Evolutionary conservation across 2,329 filamentous ascomycete species (phyloP), one percentile per base, ranked within the genome.

Genomic region (Calonectria hongkongensis): DNA sequence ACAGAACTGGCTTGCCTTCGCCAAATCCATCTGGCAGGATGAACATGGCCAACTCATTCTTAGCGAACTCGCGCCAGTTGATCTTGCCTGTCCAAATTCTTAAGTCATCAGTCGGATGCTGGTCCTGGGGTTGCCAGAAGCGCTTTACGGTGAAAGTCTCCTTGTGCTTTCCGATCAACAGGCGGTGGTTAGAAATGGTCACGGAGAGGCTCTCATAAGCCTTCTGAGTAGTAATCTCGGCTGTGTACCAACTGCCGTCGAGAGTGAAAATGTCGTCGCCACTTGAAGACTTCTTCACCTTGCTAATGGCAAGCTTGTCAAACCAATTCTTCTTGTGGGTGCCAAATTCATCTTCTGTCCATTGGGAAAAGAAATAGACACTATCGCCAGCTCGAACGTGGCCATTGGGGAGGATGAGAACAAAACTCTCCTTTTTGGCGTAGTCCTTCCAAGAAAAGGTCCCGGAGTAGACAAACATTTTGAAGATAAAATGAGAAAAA

Each of bases 71-170:
- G 2, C 50, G 3, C 68, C 72, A 78, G 43, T 72, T 76, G 66
- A 78, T 65, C 58, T 78, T 78, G 8, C 76, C 76, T 10, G 76
- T 77, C 76, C 76, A 78, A 0, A 78, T 68, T 2, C 75, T 56
- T 0, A 47, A 27, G 3, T 60, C 58, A 0, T 58, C 73, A 8
- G 69, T 77, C 1, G 58, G 28, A 16, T 50, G 70, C 1, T 76
- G 70, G 15, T 50, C 9, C 0, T 77, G 12, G 25, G 76, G 73
- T 27, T 76, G 41, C 75, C 73, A 78, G 33, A 75, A 54, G 0
- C 76, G 70, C 0, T 75, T 2, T 0, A 77, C n/a, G 1, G 60
- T 2, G 51, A 76, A 68, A 5, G 58, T 60, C 0, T 25, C n/a
- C 1, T 66, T 69, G 1, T 47, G 65, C 0, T 50, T 41, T 13